phyloP scores from a whole-genome alignment of 2,329 filamentous ascomycete species.

The Verticillium tricorpus region DNA sequence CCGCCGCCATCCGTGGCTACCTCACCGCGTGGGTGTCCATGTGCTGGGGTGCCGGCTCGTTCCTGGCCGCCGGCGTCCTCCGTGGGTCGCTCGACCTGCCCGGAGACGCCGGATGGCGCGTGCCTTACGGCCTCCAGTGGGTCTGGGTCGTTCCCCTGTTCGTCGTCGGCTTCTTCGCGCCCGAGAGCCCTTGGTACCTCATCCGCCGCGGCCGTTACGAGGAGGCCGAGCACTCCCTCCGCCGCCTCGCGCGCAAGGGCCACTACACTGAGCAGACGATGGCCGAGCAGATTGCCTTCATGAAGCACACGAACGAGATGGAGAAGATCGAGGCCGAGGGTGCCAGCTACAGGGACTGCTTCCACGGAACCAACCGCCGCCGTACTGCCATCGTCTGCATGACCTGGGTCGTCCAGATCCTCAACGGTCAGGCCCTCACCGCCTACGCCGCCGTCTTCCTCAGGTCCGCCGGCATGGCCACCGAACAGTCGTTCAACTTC shows the following conservation, averaged over 20 bases:
- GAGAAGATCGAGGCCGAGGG: conserved; percentile 20
- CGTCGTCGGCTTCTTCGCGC: conserved; percentile 32
- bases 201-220: conserved; percentile 33
- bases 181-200: conserved; percentile 45
- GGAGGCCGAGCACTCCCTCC: conserved; percentile 30
- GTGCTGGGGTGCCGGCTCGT: conserved; percentile 32
- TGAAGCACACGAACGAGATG: conserved; percentile 38
- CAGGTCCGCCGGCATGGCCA: conserved; percentile 32
- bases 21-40: conserved; percentile 32
- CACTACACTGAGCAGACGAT: conserved; percentile 34
- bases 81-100: conserved; percentile 25
- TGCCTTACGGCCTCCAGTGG: conserved; percentile 19
- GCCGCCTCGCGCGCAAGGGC: conserved; percentile 35
- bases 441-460: conserved; percentile 34
- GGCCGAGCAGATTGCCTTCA: conserved; percentile 35
- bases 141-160: conserved; percentile 32
- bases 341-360: conserved; percentile 37
- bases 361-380: conserved; percentile 34
- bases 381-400: conserved; percentile 33
- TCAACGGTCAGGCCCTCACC: conserved; percentile 30
- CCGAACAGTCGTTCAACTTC: conserved; percentile 29
- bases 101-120: conserved; percentile 20
- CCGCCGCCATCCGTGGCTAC: conserved; percentile 31
- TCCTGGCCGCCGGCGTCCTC: conserved; percentile 32
- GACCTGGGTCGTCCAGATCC: conserved; percentile 32